Conservation (phyloP, 1,284 basidiomycete species). For the Athelia psychrophila region DNA sequence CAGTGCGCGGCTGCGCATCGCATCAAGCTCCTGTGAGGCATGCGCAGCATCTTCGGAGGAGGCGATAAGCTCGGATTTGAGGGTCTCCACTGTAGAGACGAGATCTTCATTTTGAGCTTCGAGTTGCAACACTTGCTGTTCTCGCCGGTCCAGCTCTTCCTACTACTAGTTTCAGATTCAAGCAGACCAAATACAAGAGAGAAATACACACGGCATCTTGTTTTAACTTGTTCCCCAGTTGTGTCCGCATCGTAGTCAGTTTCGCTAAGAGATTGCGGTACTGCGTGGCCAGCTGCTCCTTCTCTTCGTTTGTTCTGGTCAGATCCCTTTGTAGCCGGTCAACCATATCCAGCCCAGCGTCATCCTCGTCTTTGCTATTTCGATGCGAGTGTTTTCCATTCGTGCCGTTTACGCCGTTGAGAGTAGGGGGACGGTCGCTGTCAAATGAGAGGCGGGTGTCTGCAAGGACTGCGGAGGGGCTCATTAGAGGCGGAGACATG, state of each 20-base stretch:
- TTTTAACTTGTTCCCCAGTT: conserved; percentile 90
- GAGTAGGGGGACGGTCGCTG: not conserved
- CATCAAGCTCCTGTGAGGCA: conserved; percentile 66
- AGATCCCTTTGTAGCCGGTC: conserved; percentile 57
- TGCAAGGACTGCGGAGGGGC: not conserved
- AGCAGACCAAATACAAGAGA: conserved; percentile 9
- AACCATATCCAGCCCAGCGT: conserved; percentile 39
- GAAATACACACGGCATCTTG: conserved; percentile 92
- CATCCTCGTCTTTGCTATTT: conserved; percentile 1
- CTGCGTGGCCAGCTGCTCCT: conserved; percentile 81
- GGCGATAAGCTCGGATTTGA: conserved; percentile 74
- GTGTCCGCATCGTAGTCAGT: conserved; percentile 90
- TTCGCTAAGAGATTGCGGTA: conserved; percentile 87
- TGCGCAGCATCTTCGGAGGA: conserved; percentile 74
- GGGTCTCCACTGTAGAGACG: conserved; percentile 63
- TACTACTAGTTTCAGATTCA: conserved; percentile 33
- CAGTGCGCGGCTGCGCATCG: conserved; percentile 57
- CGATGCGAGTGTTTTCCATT: not conserved
- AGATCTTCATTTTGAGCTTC: conserved; percentile 76
- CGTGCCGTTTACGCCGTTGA: not conserved
- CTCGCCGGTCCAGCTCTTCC: conserved; percentile 95
- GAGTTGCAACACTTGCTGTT: conserved; percentile 76
- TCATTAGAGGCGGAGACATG: no score
- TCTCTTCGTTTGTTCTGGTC: conserved; percentile 69
- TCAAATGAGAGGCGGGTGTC: not conserved